A percentile compares a stretch with the other conserved stretches of the same genome.
Conservation (phyloP, 1,284 basidiomycete genomes). For the Rhodofomes roseus region DNA sequence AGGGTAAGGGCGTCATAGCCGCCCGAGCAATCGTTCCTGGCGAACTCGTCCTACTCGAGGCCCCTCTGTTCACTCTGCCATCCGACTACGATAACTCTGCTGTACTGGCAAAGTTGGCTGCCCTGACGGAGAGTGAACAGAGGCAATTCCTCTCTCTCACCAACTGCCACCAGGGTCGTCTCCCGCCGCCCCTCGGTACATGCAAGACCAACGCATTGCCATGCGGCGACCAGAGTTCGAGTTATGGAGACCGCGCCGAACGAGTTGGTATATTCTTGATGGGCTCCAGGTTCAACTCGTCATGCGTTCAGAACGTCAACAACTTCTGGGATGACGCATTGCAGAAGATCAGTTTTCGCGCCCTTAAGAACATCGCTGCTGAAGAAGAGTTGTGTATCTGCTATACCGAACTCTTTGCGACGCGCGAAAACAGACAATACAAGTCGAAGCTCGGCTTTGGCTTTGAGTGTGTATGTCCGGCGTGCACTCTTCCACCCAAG, state of each 20-base stretch:
- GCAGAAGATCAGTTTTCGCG: conserved; percentile 21
- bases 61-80: conserved; percentile 21
- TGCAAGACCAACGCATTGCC: conserved; percentile 1
- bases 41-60: conserved; percentile 23
- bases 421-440: conserved; percentile 29
- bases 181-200: not conserved
- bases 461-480: conserved; percentile 49
- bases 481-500: conserved; percentile 29
- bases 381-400: conserved; percentile 61
- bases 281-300: conserved; percentile 26
- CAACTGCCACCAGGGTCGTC: conserved; percentile 1
- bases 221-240: not conserved
- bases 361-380: conserved; percentile 33
- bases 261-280: conserved; percentile 11
- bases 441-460: conserved; percentile 47
- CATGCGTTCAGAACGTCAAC: conserved; percentile 25
- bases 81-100: not conserved
- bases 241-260: not conserved
- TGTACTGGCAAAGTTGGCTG: not conserved
- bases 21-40: conserved; percentile 19
- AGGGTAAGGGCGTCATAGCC: conserved; percentile 24
- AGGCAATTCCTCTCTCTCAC: conserved; percentile 10
- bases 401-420: conserved; percentile 37
- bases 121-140: conserved; percentile 18
- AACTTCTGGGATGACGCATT: conserved; percentile 20